Conservation (phyloP, 192 early-diverging fungal genomes). For the Coemansia guatemalensis region DNA sequence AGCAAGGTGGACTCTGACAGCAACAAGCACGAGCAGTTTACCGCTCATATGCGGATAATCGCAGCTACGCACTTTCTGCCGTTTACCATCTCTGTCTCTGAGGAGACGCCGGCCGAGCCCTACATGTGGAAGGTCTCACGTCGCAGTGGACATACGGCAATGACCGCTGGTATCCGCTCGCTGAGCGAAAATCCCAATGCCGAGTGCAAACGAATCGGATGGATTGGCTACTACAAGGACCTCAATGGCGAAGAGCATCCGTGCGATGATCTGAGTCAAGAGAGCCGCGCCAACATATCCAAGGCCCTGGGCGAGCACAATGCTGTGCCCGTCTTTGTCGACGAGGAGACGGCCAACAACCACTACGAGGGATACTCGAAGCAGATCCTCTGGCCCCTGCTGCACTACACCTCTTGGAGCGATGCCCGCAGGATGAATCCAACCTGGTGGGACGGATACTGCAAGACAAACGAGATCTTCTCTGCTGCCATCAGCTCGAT, state of each 20-base stretch:
- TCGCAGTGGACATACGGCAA: slow-evolving; percentile 82
- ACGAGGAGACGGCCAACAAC: slow-evolving; percentile 64
- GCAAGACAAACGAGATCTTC: slow-evolving; percentile 76
- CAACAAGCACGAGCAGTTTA: slow-evolving; percentile 27
- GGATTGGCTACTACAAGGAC: slow-evolving; percentile 64
- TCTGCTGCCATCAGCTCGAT: slow-evolving; percentile 67
- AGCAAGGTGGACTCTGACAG: slow-evolving; percentile 21
- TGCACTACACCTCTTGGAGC: slow-evolving; percentile 93
- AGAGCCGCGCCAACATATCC: slow-evolving; percentile 57
- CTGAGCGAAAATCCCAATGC: slow-evolving; percentile 55
- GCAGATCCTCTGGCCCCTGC: slow-evolving; percentile 91
- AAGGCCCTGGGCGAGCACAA: slow-evolving; percentile 56
- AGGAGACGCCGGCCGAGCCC: slow-evolving; percentile 39
- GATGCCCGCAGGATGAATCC: slow-evolving; percentile 63
- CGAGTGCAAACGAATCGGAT: slow-evolving; percentile 74
- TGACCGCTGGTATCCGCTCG: slow-evolving; percentile 80
- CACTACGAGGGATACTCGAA: slow-evolving; percentile 99
- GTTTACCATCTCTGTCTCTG: slow-evolving; percentile 37
- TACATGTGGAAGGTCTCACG: slow-evolving; percentile 57
- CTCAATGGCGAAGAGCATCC: slow-evolving; percentile 59
- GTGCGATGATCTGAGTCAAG: slow-evolving; percentile 52
- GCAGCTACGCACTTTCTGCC: slow-evolving; percentile 55
- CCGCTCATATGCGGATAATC: slow-evolving; percentile 42
- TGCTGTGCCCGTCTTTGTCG: slow-evolving; percentile 77
- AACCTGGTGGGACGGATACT: slow-evolving; percentile 77